Evolutionary conservation across 2,329 filamentous ascomycete genomes (phyloP).

Genomic region (Mariannaea elegans): DNA sequence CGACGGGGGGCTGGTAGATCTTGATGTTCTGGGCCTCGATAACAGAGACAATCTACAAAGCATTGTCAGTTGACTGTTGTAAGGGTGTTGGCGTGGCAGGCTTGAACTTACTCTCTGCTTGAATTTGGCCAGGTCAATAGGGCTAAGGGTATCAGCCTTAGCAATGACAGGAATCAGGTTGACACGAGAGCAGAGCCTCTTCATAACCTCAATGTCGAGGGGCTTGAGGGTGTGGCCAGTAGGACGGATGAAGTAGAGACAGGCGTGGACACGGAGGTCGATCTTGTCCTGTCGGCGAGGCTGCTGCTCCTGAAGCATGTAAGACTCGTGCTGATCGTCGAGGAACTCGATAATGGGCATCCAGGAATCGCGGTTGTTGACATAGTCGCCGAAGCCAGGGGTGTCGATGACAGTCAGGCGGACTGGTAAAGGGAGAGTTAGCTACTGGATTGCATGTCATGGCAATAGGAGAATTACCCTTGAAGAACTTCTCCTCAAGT

Average conservation of each 20-base stretch:
- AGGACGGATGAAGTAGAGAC: conserved; percentile 98
- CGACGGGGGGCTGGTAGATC: conserved; percentile 97
- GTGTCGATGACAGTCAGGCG: conserved; percentile 99
- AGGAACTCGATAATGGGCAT: conserved; percentile 99
- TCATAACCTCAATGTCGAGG: conserved; percentile 99
- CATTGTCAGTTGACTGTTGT: conserved; percentile 8
- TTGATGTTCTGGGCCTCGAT: conserved; percentile 99
- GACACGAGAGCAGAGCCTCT: conserved; percentile 96
- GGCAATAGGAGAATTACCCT: conserved; percentile 69
- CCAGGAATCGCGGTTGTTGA: conserved; percentile 99
- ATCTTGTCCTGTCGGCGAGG: conserved; percentile 98
- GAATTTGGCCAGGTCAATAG: conserved; percentile 88
- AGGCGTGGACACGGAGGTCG: conserved; percentile 97
- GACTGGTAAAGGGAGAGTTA: conserved; percentile 63
- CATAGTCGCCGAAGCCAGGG: conserved; percentile 98
- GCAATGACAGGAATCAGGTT: conserved; percentile 98
- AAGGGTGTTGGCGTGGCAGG: neutral
- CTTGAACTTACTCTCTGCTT: conserved; percentile 81
- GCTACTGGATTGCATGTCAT: conserved; percentile 18
- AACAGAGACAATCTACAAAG: conserved; percentile 83
- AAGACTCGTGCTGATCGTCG: conserved; percentile 99
- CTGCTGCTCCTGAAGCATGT: conserved; percentile 99
- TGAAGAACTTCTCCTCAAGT: conserved; percentile 99
- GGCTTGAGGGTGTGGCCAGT: conserved; percentile 99
- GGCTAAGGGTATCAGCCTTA: conserved; percentile 98